These are phyloP conservation scores for Ceriops decandra DNA, from an alignment of 345 rosid species.

Conservation along the genomic window DNA sequence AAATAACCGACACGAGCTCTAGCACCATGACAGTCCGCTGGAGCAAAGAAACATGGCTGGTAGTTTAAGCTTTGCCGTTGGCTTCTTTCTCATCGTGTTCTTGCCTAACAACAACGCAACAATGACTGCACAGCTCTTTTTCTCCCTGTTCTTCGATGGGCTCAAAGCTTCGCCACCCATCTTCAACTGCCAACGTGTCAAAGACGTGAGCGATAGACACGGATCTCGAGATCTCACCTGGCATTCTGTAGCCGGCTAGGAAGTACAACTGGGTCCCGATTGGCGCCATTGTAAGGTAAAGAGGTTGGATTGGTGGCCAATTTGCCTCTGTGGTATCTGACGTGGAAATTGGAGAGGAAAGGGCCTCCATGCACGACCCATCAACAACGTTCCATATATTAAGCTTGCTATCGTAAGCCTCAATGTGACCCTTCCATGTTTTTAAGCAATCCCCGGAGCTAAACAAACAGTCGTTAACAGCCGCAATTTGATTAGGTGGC, in stretches of 20 bases:
- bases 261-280: conserved; percentile 26
- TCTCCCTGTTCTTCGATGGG: conserved; percentile 33
- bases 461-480: conserved; percentile 27
- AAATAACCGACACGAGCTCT: no score
- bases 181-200: conserved; percentile 25
- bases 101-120: conserved; percentile 33
- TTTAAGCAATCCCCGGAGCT: conserved; percentile 57
- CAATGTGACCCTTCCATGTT: conserved; percentile 59
- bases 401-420: conserved; percentile 36
- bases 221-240: conserved; percentile 23
- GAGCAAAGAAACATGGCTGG: no score
- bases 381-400: conserved; percentile 49
- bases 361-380: conserved; percentile 28
- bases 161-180: conserved; percentile 37
- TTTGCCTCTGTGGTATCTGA: conserved; percentile 1
- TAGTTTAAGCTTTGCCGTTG: no score
- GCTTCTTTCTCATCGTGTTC: not conserved
- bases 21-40: no score
- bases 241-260: conserved; percentile 30
- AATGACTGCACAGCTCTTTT: conserved; percentile 36
- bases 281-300: conserved; percentile 31
- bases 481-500: conserved; percentile 53
- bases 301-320: conserved; percentile 26
- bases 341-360: conserved; percentile 20
- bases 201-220: conserved; percentile 28